Conservation (phyloP, 768 basidiomycete species). For the Polyporus arcularius region DNA sequence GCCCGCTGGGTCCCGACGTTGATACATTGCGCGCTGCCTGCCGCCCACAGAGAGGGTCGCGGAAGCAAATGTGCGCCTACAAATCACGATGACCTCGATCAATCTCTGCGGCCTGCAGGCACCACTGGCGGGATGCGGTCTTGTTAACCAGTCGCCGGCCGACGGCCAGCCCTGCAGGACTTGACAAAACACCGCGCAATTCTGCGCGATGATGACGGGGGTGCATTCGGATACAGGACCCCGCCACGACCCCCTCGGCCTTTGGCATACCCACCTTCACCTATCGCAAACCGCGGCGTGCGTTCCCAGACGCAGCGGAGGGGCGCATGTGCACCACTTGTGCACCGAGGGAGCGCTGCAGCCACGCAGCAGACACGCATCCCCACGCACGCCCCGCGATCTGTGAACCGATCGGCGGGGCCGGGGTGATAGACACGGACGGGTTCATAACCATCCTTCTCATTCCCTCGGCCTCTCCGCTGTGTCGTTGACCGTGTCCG, state of each 20-base stretch:
- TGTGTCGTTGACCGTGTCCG: constrained; percentile 17
- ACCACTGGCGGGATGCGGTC: not conserved
- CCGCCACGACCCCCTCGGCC: not conserved
- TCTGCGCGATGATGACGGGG: not conserved
- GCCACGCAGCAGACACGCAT: not conserved
- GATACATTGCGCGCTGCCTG: constrained; percentile 7
- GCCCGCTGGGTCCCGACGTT: not conserved
- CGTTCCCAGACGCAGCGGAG: constrained; percentile 8
- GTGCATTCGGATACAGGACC: not conserved
- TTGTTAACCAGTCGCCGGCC: not conserved
- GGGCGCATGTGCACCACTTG: constrained; percentile 11
- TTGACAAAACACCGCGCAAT: no score
- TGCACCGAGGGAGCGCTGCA: constrained; percentile 8
- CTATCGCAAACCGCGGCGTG: constrained; percentile 7
- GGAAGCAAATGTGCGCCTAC: constrained; percentile 20
- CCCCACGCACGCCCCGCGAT: not conserved
- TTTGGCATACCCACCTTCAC: constrained; percentile 1
- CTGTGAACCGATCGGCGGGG: constrained; percentile 19
- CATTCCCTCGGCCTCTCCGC: constrained; percentile 22
- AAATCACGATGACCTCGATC: constrained; percentile 17
- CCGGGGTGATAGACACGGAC: constrained; percentile 23
- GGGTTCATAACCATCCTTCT: constrained; percentile 21
- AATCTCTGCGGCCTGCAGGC: not conserved
- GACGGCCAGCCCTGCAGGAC: no score
- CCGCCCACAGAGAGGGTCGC: constrained; percentile 8